Evolutionary conservation across 768 basidiomycete genomes (phyloP).

Genomic region (Kwoniella botswanensis): DNA sequence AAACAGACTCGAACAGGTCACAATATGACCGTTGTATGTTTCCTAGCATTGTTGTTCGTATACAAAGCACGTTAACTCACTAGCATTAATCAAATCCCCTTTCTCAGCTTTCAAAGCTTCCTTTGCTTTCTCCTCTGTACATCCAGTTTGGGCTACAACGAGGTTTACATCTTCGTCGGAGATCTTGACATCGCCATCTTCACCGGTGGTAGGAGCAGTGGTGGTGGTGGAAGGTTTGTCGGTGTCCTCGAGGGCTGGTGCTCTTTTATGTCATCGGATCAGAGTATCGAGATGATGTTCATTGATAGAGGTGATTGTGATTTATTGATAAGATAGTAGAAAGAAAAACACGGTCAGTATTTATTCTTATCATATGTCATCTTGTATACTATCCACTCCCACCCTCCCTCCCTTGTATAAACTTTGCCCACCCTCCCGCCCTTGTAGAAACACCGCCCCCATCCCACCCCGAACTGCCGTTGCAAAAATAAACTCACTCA

Average conservation of each 20-base stretch:
- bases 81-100: slow-evolving; percentile 95
- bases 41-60: no score
- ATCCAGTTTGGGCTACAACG: slow-evolving; percentile 85
- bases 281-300: background rate
- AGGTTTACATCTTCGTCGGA: slow-evolving; percentile 94
- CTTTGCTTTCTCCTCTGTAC: slow-evolving; percentile 89
- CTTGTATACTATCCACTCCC: background rate
- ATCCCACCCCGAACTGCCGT: slow-evolving; percentile 6
- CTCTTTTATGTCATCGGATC: slow-evolving; percentile 28
- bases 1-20: no score
- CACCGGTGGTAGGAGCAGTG: slow-evolving; percentile 25
- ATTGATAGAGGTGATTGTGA: background rate
- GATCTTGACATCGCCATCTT: slow-evolving; percentile 58
- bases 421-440: no score
- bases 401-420: background rate
- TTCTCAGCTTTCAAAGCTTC: slow-evolving; percentile 86
- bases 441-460: background rate
- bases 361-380: background rate
- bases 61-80: slow-evolving; percentile 66
- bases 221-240: slow-evolving; percentile 24
- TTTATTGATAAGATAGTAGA: background rate
- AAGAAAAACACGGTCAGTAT: no score
- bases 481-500: slow-evolving; percentile 54
- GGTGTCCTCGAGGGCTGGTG: slow-evolving; percentile 46
- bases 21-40: no score